Conservation (phyloP, 768 basidiomycete genomes). For the Boletus tomentosulus region DNA sequence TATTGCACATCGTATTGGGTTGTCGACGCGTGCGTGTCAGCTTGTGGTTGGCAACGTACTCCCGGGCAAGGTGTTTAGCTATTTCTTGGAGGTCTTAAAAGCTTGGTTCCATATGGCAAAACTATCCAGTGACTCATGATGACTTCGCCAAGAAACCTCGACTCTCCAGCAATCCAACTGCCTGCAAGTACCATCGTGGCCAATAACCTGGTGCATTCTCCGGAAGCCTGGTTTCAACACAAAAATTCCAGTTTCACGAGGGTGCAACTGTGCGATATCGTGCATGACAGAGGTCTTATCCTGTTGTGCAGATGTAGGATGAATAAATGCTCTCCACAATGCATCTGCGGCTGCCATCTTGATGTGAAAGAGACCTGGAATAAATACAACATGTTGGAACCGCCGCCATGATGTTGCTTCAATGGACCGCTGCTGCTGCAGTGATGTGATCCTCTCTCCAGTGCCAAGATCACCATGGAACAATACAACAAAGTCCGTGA, state of each 20-base stretch:
- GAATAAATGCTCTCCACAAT: conserved; percentile 13
- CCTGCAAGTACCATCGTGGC: conserved; percentile 24
- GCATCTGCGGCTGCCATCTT: conserved; percentile 28
- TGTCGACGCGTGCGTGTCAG: conserved; percentile 25
- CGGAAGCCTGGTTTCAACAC: conserved; percentile 33
- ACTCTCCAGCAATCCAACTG: conserved; percentile 31
- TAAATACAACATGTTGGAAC: conserved; percentile 31
- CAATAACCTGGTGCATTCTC: conserved; percentile 34
- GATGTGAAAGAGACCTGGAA: conserved; percentile 15
- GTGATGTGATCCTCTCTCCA: background rate
- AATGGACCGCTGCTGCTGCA: background rate
- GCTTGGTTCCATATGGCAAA: conserved; percentile 5
- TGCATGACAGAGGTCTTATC: conserved; percentile 17
- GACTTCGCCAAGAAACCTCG: conserved; percentile 11
- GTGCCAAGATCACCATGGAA: conserved; percentile 3
- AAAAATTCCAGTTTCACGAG: background rate
- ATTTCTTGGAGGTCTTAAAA: conserved; percentile 29
- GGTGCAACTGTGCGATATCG: conserved; percentile 22
- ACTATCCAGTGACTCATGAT: conserved; percentile 17
- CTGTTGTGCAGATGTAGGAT: background rate
- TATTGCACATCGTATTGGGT: conserved; percentile 18
- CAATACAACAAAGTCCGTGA: background rate
- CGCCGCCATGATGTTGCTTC: conserved; percentile 18
- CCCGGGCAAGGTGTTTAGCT: conserved; percentile 10
- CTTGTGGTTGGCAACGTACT: conserved; percentile 21